Evolutionary conservation across 1,139 yeast species (phyloP).

Genomic region (Chernovozyma sophiae-reginae): DNA sequence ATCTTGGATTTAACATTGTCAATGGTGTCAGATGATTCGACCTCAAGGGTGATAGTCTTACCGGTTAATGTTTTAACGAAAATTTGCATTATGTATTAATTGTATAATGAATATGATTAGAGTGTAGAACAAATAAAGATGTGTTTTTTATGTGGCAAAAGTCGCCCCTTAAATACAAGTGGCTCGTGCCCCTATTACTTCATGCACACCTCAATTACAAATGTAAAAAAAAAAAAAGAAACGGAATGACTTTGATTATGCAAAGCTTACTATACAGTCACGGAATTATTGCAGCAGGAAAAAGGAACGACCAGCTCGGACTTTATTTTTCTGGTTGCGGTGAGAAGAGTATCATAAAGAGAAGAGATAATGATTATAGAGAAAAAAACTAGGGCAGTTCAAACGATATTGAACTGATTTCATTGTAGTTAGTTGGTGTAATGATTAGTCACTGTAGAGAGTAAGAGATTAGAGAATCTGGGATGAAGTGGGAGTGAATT

Average conservation of each 20-base stretch:
- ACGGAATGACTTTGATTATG: background rate
- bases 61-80: slow-evolving; percentile 99
- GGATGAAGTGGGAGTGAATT: too few relatives aligned
- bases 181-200: slow-evolving; percentile 4
- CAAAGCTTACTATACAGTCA: too few relatives aligned
- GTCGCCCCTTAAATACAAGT: slow-evolving; percentile 8
- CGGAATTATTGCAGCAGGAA: too few relatives aligned
- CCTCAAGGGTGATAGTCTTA: slow-evolving; percentile 98
- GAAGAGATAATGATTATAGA: too few relatives aligned
- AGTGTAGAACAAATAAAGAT: slow-evolving; percentile 1
- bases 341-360: too few relatives aligned
- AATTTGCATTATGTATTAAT: slow-evolving; percentile 75
- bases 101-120: slow-evolving; percentile 1
- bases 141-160: slow-evolving; percentile 6
- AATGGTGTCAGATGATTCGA: slow-evolving; percentile 98
- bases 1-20: slow-evolving; percentile 99
- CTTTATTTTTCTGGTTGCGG: too few relatives aligned
- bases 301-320: background rate
- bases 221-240: slow-evolving; percentile 5
- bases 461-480: too few relatives aligned
- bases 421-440: too few relatives aligned
- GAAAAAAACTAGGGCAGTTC: too few relatives aligned
- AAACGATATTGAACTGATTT: too few relatives aligned
- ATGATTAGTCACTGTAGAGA: too few relatives aligned
- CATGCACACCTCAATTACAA: slow-evolving; percentile 3